Evolutionary conservation across 352 stramenopile genomes (phyloP), one percentile per base, ranked within the genome.

Genomic region (Phytophthora kernoviae): DNA sequence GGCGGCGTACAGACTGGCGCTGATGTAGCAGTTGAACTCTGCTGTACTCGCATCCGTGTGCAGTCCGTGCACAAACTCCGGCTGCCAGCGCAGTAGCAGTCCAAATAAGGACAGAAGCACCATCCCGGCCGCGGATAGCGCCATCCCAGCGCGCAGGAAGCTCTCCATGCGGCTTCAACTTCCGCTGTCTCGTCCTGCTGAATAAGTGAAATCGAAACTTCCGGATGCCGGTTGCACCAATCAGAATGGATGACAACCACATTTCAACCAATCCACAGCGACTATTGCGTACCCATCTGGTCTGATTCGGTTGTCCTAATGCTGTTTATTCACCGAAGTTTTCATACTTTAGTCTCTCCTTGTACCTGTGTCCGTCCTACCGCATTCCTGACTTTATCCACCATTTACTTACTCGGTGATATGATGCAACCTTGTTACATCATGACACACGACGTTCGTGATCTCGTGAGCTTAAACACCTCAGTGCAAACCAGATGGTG

Each of bases 1-100:
- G 30, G 37, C 70, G 33, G 58, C 69, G 57, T 93, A 93, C 52
- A 73, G 65, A 11, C 58, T 68, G 22, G 70, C 76, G 2, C 72
- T 71, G 26, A 91, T 58, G 55, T 84, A 89, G 60, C 83, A 93
- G 51, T 92, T 90, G 50, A 56, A 36, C 64, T 86, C 79, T 5
- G 80, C 83, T 1, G 56, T 57, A 17, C 36, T 64, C 9, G 75
- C 30, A 18, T 74, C 70, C 27, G 73, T 62, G 50, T 77, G 72
- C 18, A 92, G 60, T 1, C 83, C 83, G 47, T 72, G 79, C 27
- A 88, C 54, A 44, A 87, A 87, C n/a, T 47, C 15, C 39, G 80
- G 80, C 44, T 92, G 80, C 30, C 86, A 68, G 11, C 67, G 79
- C 18, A 89, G 41, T 24, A 90, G 54, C 34, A 87, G 57, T 12